Percentiles rank a stretch among this genome's conserved stretches.
These are phyloP conservation scores for Phialophora macrospora DNA, from an alignment of 2,329 filamentous ascomycete species.

Conservation along the genomic window DNA sequence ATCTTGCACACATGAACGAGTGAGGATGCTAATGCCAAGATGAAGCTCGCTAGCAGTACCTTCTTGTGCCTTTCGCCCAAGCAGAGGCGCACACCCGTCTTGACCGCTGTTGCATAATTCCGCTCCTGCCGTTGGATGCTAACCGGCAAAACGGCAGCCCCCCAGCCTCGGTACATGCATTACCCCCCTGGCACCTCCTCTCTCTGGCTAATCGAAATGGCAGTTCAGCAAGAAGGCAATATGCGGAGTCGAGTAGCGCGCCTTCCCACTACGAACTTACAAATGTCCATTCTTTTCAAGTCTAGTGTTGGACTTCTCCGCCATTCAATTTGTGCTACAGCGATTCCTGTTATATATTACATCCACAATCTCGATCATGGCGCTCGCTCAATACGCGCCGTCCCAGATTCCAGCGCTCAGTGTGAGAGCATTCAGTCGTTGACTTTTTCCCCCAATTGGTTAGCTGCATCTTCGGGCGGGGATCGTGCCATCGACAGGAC, in stretches of 20 bases:
- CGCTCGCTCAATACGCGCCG: not conserved
- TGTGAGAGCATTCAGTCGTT: not conserved
- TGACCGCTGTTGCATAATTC: not conserved
- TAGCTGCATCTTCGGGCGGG: not conserved
- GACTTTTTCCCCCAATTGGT: not conserved
- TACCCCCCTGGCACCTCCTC: not conserved
- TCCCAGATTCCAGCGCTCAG: not conserved
- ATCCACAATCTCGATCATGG: not conserved
- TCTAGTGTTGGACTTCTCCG: not conserved
- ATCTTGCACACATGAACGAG: not conserved
- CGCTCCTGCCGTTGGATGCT: not conserved
- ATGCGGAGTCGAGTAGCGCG: slow-evolving; percentile 6
- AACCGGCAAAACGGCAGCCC: slow-evolving; percentile 5
- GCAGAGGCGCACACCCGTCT: not conserved
- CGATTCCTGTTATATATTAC: not conserved
- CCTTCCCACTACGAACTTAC: not conserved
- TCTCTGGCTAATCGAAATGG: slow-evolving; percentile 6
- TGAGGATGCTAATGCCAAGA: not conserved
- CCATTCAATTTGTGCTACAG: not conserved
- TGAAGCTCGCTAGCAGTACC: not conserved
- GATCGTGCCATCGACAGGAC: not conserved
- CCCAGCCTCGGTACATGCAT: slow-evolving; percentile 6
- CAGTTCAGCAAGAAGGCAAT: not conserved
- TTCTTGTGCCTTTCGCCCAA: not conserved
- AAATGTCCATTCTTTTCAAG: not conserved